Base-by-base conservation (phyloP, 768 basidiomycete species). In the Nidularia sp. region DNA sequence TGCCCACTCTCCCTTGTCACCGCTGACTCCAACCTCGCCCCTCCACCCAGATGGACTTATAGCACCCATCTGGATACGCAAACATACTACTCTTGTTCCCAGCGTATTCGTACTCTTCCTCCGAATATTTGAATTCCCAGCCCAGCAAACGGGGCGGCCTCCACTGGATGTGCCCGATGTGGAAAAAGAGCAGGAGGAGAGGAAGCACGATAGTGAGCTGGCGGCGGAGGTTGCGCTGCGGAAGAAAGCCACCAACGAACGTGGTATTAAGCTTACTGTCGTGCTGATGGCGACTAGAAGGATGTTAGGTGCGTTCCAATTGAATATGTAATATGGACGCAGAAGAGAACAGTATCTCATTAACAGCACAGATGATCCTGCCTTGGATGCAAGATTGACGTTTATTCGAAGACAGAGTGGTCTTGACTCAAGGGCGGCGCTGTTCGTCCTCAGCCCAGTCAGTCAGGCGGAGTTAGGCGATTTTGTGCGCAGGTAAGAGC, bases 31-130 rank as follows among this genome's bases (percentile, higher is more conserved):
- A 0, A 78, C 88, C 0, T 97, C 94, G 0, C 96, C 97, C 0
- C 73, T 97, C 6, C 82, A 93, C 66, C 97, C 97, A 0, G 97
- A 99, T 63, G 97, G 97, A 0, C 71, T 99, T 50, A 93, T 99
- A 49, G 93, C 97, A 2, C 97, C 97, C 1, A 93, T 98, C 64
- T 99, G 97, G 97, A 85, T 98, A 34, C 80, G 94, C 43, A 99
- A 98, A 68, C 97, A 99, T 62, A 90, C 90, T 0, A 84, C 90
- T 1, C 84, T 97, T 33, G 70, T 98, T 0, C 97, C 97, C 0
- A 87, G 91, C 22, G 95, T 98, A 0, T 96, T 98, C 66, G 90
- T 98, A 6, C 76, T 97, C 54, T 97, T 98, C 66, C 70, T 90
- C 51, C 83, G 90, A 51, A 75, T 98, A 54, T 93, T 76, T 62